Evolutionary conservation across 495 filamentous ascomycete genomes (phyloP), one percentile per base, ranked within the genome.

Genomic region (Aspergillus wentii): DNA sequence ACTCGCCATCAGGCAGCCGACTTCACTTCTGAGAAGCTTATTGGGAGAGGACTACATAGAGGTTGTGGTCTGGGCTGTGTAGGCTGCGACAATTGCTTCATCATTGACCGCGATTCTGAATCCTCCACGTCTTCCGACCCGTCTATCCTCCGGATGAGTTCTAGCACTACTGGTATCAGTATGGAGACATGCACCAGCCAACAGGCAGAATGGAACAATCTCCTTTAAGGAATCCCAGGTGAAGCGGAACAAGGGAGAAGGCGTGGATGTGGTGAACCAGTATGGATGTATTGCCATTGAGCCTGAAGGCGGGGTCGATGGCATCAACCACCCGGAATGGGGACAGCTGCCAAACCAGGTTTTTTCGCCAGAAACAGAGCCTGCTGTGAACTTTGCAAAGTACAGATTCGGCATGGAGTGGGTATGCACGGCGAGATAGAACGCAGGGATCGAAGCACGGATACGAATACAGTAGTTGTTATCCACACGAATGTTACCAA

Each of bases 251-350:
- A 62, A 60, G 4, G 51, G 63, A 38, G 41, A 61, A 8, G 66
- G 65, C 16, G 56, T 62, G 7, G 50, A 54, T 4, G 56, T 44
- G 27, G 55, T 76, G 21, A 61, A 80, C 33, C 62, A 86, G 62
- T 82, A 82, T 52, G 84, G 84, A 16, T 91, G 83, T 52, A 33
- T 87, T 33, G 83, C 87, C 17, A 69, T 89, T 47, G 71, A 77
- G 53, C 60, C 68, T 4, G 71, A 76, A 48, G 69, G 62, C 25
- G 89, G 79, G 78, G 88, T 91, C 50, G 85, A 88, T 51, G 84
- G 67, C 16, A 86, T 91, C 62, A 89, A 89, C 57, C 67, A 88
- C 40, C 85, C 85, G 6, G 67, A 85, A 56, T 91, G 86, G 86
- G 80, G 77, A 8, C 74, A 83, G 42, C 45, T 60, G 17, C 35